A percentile compares a stretch with the other conserved stretches of the same genome.
Evolutionary conservation across 164 flowering plant species (phyloP).

Genomic region (Annona cherimola): DNA sequence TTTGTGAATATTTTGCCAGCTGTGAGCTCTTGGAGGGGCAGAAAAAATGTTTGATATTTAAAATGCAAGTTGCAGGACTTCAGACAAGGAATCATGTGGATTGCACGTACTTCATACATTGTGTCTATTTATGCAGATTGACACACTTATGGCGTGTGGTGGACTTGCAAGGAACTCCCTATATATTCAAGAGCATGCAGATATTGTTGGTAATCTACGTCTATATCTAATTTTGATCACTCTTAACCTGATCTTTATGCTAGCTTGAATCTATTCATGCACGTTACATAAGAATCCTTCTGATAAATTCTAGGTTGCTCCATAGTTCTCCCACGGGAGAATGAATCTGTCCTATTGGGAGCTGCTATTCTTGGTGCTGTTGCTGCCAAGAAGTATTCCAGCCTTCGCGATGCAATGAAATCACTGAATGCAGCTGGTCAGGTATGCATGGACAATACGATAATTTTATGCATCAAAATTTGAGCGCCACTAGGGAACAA

Average conservation of each 20-base stretch:
- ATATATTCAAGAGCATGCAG: constrained; percentile 87
- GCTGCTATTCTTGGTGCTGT: constrained; percentile 97
- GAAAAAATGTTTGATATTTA: no score
- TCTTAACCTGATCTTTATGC: background rate
- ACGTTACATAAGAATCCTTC: background rate
- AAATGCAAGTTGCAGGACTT: no score
- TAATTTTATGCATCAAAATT: background rate
- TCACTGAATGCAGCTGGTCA: constrained; percentile 89
- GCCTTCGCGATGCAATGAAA: constrained; percentile 80
- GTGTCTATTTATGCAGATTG: constrained; percentile 44
- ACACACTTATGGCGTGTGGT: constrained; percentile 91
- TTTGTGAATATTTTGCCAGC: no score
- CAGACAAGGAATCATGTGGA: no score
- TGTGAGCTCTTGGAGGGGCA: no score
- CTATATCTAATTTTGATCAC: background rate
- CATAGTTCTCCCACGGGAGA: constrained; percentile 83
- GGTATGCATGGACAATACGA: constrained; percentile 30
- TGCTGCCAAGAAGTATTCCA: constrained; percentile 69
- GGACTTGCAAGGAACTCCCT: constrained; percentile 80
- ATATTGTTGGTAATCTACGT: constrained; percentile 55
- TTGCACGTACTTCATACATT: background rate
- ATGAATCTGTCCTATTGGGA: constrained; percentile 83
- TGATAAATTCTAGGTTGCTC: constrained; percentile 52
- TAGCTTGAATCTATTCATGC: background rate
- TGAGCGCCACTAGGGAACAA: background rate